These are phyloP conservation scores for Gnetum montanum DNA, from an alignment of 75 land plant species.

Conservation along the genomic window DNA sequence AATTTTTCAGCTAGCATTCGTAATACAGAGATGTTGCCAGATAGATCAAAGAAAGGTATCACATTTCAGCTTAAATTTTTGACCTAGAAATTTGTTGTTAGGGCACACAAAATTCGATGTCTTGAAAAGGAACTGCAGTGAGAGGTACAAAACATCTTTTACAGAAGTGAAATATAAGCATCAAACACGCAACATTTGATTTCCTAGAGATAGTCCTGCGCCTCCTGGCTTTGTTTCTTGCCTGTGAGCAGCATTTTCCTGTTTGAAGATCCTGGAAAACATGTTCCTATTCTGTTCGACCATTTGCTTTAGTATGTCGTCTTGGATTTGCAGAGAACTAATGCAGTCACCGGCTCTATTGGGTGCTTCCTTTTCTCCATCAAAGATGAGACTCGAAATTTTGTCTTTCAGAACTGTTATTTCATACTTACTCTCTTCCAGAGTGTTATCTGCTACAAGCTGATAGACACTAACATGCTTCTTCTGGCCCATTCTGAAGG, in stretches of 20 bases:
- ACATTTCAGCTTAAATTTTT: no score
- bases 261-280: slow-evolving; percentile 45
- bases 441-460: slow-evolving; percentile 46
- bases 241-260: slow-evolving; percentile 15
- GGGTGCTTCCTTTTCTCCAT: no score
- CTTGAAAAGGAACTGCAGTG: no score
- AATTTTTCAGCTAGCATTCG: no score
- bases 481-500: slow-evolving; percentile 86
- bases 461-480: slow-evolving; percentile 70
- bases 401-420: slow-evolving; percentile 55
- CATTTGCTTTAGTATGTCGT: slow-evolving; percentile 42
- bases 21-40: no score
- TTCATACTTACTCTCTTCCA: slow-evolving; percentile 61
- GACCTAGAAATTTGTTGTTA: no score
- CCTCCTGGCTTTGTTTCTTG: neutral
- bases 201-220: no score
- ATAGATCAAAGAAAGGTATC: no score
- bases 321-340: slow-evolving; percentile 38
- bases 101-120: no score
- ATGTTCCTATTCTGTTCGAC: slow-evolving; percentile 34
- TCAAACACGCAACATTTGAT: no score
- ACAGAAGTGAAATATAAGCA: no score
- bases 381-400: slow-evolving; percentile 60
- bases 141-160: no score
- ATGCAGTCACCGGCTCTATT: slow-evolving; percentile 22